Evolutionary conservation across 23 red algal species (phyloP).

Genomic region (Chondrus crispus): DNA sequence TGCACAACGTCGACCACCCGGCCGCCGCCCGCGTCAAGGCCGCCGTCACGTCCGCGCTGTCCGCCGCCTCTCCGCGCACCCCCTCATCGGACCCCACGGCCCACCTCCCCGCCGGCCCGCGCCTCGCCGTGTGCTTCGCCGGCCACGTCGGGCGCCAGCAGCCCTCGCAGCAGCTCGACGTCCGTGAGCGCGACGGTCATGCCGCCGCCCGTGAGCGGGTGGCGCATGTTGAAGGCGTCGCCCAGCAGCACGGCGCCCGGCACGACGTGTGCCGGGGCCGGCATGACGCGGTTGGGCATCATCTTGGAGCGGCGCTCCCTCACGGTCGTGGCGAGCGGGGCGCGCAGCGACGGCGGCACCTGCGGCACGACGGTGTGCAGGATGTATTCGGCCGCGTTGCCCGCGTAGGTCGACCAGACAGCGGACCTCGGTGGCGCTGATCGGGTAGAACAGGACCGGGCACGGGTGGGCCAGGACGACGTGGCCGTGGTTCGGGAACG

Average conservation of each 20-base stretch:
- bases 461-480: conserved; percentile 90
- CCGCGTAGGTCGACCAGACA: conserved; percentile 91
- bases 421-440: conserved; percentile 82
- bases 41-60: too few relatives aligned
- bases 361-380: conserved; percentile 81
- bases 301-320: conserved; percentile 39
- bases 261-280: conserved; percentile 59
- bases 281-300: conserved; percentile 99
- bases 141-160: too few relatives aligned
- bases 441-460: conserved; percentile 93
- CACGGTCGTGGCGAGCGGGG: conserved; percentile 62
- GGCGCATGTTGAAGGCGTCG: conserved; percentile 99
- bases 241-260: conserved; percentile 90
- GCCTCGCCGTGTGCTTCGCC: too few relatives aligned
- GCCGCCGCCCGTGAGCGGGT: conserved; percentile 97
- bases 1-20: too few relatives aligned
- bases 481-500: conserved; percentile 93
- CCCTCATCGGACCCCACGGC: too few relatives aligned
- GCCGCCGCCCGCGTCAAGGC: too few relatives aligned
- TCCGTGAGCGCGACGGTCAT: conserved; percentile 99
- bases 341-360: conserved; percentile 67
- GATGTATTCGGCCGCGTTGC: conserved; percentile 65
- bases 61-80: too few relatives aligned
- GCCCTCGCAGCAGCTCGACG: conserved; percentile 57
- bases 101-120: too few relatives aligned